Evolutionary conservation across 2,329 filamentous ascomycete genomes (phyloP).

Genomic region (Cylindrodendrum hubeiense): DNA sequence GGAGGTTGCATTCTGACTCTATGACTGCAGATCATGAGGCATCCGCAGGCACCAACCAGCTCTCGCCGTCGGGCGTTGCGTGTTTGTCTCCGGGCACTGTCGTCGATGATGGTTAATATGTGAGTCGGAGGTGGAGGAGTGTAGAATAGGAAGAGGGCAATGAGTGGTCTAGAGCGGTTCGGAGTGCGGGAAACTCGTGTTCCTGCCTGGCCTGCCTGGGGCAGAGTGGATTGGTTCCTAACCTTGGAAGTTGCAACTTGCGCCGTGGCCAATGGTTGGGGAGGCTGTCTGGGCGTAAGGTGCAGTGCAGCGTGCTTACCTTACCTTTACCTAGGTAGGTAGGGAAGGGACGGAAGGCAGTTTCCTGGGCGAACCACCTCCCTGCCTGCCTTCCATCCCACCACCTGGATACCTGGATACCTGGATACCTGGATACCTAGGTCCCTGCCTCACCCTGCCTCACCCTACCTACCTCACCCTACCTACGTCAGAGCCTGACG

Average conservation of each 20-base stretch:
- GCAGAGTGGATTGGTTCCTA: conserved; percentile 34
- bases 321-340: conserved; percentile 4
- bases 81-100: conserved; percentile 17
- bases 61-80: conserved; percentile 11
- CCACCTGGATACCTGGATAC: background rate
- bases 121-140: conserved; percentile 25
- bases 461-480: background rate
- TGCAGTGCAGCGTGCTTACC: conserved; percentile 11
- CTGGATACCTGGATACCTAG: background rate
- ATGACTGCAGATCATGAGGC: conserved; percentile 27
- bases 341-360: conserved; percentile 17
- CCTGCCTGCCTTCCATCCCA: background rate
- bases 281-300: background rate
- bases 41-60: conserved; percentile 26
- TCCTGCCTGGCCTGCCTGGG: conserved; percentile 43
- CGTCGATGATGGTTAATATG: conserved; percentile 8
- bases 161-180: conserved; percentile 15
- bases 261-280: conserved; percentile 7
- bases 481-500: conserved; percentile 20
- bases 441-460: too few relatives aligned
- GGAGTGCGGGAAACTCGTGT: conserved; percentile 21
- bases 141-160: conserved; percentile 6
- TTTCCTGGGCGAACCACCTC: conserved; percentile 18
- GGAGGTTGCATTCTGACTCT: conserved; percentile 22
- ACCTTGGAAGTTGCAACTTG: conserved; percentile 8